Evolutionary conservation across 2,329 filamentous ascomycete species (phyloP).

Genomic region (Aspergillus tamarii): DNA sequence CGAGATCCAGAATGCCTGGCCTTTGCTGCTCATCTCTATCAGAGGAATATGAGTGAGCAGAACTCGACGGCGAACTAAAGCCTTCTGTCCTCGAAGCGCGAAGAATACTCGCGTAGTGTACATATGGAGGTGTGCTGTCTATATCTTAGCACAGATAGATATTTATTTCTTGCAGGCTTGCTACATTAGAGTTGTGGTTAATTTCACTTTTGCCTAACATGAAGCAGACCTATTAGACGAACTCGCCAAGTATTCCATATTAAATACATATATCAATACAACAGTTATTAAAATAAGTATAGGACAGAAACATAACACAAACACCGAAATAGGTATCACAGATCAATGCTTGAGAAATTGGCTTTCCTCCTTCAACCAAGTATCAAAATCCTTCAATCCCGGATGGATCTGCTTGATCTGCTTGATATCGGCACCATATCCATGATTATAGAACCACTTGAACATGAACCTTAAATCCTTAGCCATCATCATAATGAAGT

Average conservation of each 20-base stretch:
- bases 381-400: slow-evolving; percentile 51
- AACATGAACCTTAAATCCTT: slow-evolving; percentile 54
- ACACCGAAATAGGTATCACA: background rate
- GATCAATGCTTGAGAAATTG: slow-evolving; percentile 28
- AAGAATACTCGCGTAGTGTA: too few species aligned
- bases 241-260: background rate
- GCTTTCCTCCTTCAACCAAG: slow-evolving; percentile 55
- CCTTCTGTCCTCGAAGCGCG: background rate
- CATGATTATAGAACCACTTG: slow-evolving; percentile 54
- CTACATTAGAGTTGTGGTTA: background rate
- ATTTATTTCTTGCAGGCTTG: too few species aligned
- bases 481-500: slow-evolving; percentile 44
- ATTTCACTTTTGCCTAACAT: background rate
- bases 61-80: background rate
- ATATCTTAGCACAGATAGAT: too few species aligned
- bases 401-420: slow-evolving; percentile 49
- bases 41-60: too few species aligned
- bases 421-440: slow-evolving; percentile 52
- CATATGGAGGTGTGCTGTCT: too few species aligned
- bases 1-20: background rate
- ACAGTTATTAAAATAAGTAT: background rate
- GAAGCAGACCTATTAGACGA: background rate
- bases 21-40: background rate
- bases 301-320: background rate
- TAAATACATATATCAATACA: background rate